Evolutionary conservation across 176 grass and related monocot genomes (phyloP).

Genomic region (Lolium perenne): DNA sequence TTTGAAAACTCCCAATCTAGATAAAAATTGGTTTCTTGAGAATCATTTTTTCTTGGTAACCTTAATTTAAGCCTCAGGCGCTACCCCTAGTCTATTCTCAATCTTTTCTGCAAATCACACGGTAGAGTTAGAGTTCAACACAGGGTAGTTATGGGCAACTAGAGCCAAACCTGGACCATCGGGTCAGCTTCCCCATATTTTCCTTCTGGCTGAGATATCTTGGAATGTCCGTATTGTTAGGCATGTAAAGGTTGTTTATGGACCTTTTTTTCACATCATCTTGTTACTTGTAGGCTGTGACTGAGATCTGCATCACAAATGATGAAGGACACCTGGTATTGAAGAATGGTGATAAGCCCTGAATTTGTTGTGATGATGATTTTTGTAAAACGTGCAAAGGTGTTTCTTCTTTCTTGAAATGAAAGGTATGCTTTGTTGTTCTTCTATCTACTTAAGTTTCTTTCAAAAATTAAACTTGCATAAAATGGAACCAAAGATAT

Average conservation of each 20-base stretch:
- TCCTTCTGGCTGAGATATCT: background rate
- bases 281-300: slow-evolving; percentile 40
- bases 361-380: slow-evolving; percentile 12
- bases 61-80: background rate
- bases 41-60: background rate
- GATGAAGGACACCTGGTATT: slow-evolving; percentile 49
- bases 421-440: slow-evolving; percentile 10
- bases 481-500: slow-evolving; percentile 15
- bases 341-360: slow-evolving; percentile 66
- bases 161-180: background rate
- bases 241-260: slow-evolving; percentile 25
- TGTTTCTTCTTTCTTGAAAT: slow-evolving; percentile 25
- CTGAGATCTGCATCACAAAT: slow-evolving; percentile 51
- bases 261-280: background rate
- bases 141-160: background rate
- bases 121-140: background rate
- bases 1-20: background rate
- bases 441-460: background rate
- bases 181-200: background rate
- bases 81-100: background rate
- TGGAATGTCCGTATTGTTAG: background rate
- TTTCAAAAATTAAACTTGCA: background rate
- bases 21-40: background rate
- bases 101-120: background rate
- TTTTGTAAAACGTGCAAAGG: slow-evolving; percentile 40